Evolutionary conservation across 2,329 filamentous ascomycete genomes (phyloP), one percentile per base, ranked within the genome.

Genomic region (Hymenoscyphus repandus): DNA sequence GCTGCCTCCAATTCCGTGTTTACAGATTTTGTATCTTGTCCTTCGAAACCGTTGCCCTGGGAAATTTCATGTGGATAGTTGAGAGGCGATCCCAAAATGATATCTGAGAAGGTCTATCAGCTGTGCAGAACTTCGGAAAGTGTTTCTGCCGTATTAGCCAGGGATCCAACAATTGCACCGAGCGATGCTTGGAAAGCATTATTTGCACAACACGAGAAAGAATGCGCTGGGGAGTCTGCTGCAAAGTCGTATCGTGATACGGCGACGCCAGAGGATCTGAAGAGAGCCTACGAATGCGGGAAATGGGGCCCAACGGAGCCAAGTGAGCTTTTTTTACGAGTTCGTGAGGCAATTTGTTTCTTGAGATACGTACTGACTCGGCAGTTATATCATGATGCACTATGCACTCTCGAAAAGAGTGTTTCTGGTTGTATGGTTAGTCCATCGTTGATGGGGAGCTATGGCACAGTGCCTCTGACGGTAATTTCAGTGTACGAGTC

Each of bases 321-420:
- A 0, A 86, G 83, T 55, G 74, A 82, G 13, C 67, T 90, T 0
- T 90, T 90, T 62, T 68, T 89, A 6, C 73, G 72, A 61, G 80
- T 79, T 52, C 54, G 68, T 60, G 33, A 5, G 11, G 38, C 17
- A n/a, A 32, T 4, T 38, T 18, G 36, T 32, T 45, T 40, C 11
- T 31, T 38, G 15, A 12, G 15, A 31, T 4, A 45, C 32, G 27
- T 44, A 30, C 20, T 43, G 17, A 47, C 33, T 31, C 15, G 3
- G 5, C 37, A 58, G 58, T 39, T 60, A 15, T 58, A 57, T 39
- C 58, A 56, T 45, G 52, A 60, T 52, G 57, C 51, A 18, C 38
- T 60, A 12, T 54, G 53, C 36, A 51, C 54, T 17, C n/a, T 58
- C 5, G 52, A 58, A 10, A 38, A 52, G 10, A 53, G 48, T 46